Percentiles rank a stretch among this genome's conserved stretches.
Conservation (phyloP, 192 early-diverging fungal species). For the Lunasporangiospora selenospora region DNA sequence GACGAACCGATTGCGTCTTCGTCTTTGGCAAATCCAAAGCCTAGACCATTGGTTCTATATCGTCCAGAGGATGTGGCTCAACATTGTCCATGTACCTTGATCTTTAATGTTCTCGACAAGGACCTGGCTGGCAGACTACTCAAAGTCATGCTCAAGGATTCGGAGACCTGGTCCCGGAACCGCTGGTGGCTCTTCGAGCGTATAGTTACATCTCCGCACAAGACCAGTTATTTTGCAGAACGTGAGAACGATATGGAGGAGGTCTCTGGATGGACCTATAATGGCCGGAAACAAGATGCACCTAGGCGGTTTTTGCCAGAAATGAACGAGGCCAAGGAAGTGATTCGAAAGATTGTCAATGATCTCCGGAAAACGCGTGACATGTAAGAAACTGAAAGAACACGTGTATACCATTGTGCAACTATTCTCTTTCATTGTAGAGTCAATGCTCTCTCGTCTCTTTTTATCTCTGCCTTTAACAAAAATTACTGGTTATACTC, state of each 20-base stretch:
- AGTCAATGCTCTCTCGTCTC: not conserved
- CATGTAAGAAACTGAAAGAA: too few relatives aligned
- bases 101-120: slow-evolving; percentile 40
- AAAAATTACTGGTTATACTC: not conserved
- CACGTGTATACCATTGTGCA: not conserved
- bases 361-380: slow-evolving; percentile 24
- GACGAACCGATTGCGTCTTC: slow-evolving; percentile 3
- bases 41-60: slow-evolving; percentile 37
- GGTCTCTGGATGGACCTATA: slow-evolving; percentile 34
- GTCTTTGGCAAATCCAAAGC: too few relatives aligned
- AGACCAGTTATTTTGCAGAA: slow-evolving; percentile 40
- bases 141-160: slow-evolving; percentile 36
- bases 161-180: slow-evolving; percentile 44
- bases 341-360: slow-evolving; percentile 42
- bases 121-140: slow-evolving; percentile 39
- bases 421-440: not conserved
- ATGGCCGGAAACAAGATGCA: slow-evolving; percentile 21
- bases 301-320: slow-evolving; percentile 39
- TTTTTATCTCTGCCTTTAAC: not conserved
- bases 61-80: slow-evolving; percentile 34
- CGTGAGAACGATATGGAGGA: slow-evolving; percentile 23
- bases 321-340: slow-evolving; percentile 45
- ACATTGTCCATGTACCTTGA: slow-evolving; percentile 39
- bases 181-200: slow-evolving; percentile 52
- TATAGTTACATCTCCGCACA: slow-evolving; percentile 47